phyloP scores from a whole-genome alignment of 164 flowering plant genomes.

The Brasenia schreberi region DNA sequence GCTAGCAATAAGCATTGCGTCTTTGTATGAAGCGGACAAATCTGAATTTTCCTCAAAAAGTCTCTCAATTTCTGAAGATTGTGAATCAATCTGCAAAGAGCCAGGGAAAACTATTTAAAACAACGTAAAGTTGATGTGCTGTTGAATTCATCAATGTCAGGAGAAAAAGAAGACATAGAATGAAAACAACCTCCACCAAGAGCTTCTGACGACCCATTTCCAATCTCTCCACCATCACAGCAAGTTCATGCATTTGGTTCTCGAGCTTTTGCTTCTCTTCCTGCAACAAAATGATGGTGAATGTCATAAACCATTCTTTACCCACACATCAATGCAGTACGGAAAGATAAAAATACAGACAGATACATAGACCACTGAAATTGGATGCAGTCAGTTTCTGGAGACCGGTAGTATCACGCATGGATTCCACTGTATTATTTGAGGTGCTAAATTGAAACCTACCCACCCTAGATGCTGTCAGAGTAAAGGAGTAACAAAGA shows the following conservation, averaged over 20 bases:
- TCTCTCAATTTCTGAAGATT: slow-evolving; percentile 86
- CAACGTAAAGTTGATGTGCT: too few relatives aligned
- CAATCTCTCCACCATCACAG: slow-evolving; percentile 73
- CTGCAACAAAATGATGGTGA: slow-evolving; percentile 24
- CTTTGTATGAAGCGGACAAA: slow-evolving; percentile 64
- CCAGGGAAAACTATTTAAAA: too few relatives aligned
- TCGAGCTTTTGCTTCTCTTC: slow-evolving; percentile 86
- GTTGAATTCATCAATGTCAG: not conserved
- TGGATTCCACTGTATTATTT: too few relatives aligned
- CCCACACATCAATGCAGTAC: not conserved
- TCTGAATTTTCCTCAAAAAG: slow-evolving; percentile 89
- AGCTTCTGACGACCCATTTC: slow-evolving; percentile 92
- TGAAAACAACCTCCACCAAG: slow-evolving; percentile 49
- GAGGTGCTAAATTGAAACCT: too few relatives aligned
- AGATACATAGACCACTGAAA: too few relatives aligned
- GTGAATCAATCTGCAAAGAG: slow-evolving; percentile 70
- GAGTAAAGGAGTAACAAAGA: too few relatives aligned
- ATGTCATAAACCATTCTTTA: not conserved
- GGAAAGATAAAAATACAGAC: too few relatives aligned
- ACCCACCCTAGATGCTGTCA: too few relatives aligned
- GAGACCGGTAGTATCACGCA: too few relatives aligned
- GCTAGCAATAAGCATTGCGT: slow-evolving; percentile 32
- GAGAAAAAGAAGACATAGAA: too few relatives aligned
- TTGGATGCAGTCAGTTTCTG: too few relatives aligned
- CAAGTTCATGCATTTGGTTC: slow-evolving; percentile 92